Evolutionary conservation across 148 eudicot species (phyloP).

Genomic region (Polygonum aviculare): DNA sequence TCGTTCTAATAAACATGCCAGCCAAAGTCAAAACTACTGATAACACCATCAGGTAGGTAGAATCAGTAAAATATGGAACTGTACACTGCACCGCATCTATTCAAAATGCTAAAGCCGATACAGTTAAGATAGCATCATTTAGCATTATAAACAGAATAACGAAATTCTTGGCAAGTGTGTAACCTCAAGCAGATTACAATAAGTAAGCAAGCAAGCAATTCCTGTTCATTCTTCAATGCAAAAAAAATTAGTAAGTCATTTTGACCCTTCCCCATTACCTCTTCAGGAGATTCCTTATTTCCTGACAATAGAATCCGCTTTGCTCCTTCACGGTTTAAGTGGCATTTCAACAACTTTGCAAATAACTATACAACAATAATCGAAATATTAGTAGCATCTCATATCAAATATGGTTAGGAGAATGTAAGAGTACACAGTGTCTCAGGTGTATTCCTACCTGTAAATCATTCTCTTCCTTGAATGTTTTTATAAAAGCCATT

Average conservation of each 20-base stretch:
- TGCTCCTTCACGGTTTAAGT: slow-evolving; percentile 29
- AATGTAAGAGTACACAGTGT: slow-evolving; percentile 6
- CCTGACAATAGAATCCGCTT: slow-evolving; percentile 27
- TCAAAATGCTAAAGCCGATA: neutral
- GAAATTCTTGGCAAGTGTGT: neutral
- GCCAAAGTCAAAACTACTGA: neutral
- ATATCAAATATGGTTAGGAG: neutral
- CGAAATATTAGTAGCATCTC: neutral
- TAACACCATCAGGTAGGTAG: neutral
- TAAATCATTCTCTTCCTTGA: slow-evolving; percentile 47
- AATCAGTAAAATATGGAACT: neutral
- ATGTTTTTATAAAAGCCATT: slow-evolving; percentile 59
- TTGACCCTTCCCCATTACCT: slow-evolving; percentile 33
- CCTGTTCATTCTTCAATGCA: neutral
- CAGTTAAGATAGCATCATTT: neutral
- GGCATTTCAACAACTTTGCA: slow-evolving; percentile 36
- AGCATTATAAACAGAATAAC: neutral
- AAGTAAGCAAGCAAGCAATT: neutral
- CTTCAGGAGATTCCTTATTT: slow-evolving; percentile 54
- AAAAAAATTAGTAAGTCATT: slow-evolving; percentile 1
- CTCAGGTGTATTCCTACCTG: slow-evolving; percentile 28
- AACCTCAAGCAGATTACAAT: neutral
- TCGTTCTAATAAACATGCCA: neutral
- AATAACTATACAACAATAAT: slow-evolving; percentile 39
- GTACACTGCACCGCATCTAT: neutral